Conservation (phyloP, 1,139 yeast genomes). For the Diutina pseudorugosa region DNA sequence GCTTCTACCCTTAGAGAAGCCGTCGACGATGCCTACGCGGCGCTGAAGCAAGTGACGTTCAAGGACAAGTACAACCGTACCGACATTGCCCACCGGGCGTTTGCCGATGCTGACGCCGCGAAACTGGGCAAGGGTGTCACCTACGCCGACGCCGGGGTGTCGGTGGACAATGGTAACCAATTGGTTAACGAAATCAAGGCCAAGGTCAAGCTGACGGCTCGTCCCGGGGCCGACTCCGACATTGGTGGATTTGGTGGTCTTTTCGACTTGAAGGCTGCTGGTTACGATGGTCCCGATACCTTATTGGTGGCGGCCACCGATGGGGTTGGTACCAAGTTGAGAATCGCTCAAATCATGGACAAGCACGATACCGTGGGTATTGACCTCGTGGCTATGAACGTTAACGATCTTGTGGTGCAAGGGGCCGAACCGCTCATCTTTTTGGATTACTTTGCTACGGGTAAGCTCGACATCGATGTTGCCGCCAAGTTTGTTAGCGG, state of each 20-base stretch:
- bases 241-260: slow-evolving; percentile 99
- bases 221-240: slow-evolving; percentile 95
- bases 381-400: slow-evolving; percentile 98
- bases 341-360: slow-evolving; percentile 82
- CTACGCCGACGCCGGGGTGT: slow-evolving; percentile 91
- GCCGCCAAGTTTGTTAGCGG: slow-evolving; percentile 90
- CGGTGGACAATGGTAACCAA: slow-evolving; percentile 88
- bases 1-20: slow-evolving; percentile 69
- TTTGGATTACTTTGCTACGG: slow-evolving; percentile 94
- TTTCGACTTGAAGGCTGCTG: slow-evolving; percentile 82
- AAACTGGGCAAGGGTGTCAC: slow-evolving; percentile 38
- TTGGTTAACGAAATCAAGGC: slow-evolving; percentile 85
- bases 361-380: slow-evolving; percentile 95
- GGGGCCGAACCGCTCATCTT: slow-evolving; percentile 97
- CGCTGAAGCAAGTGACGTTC: slow-evolving; percentile 68
- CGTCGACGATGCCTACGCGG: slow-evolving; percentile 74
- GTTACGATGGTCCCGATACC: slow-evolving; percentile 63
- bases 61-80: slow-evolving; percentile 69
- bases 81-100: slow-evolving; percentile 95
- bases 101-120: slow-evolving; percentile 14
- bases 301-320: slow-evolving; percentile 95
- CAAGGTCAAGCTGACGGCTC: slow-evolving; percentile 85
- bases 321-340: slow-evolving; percentile 96
- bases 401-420: slow-evolving; percentile 92
- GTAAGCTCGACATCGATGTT: slow-evolving; percentile 70